A percentile compares a stretch with the other conserved stretches of the same genome.
Evolutionary conservation across 1,284 basidiomycete species (phyloP).

Genomic region (Hortiboletus rubellus): DNA sequence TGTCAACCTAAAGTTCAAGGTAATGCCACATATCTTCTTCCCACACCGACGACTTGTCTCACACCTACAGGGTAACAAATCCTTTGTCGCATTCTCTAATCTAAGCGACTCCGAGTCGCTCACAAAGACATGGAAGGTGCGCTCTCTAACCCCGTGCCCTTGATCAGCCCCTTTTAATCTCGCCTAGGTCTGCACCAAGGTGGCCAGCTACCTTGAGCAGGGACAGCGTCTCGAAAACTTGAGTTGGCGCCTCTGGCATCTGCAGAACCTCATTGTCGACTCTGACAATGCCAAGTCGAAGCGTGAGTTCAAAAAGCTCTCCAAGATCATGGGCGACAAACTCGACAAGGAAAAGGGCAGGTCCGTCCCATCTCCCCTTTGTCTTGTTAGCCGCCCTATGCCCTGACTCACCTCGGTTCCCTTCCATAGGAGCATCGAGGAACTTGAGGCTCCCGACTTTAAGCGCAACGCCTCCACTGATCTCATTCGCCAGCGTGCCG

Average conservation of each 20-base stretch:
- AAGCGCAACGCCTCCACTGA: constrained; percentile 71
- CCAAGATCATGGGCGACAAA: constrained; percentile 82
- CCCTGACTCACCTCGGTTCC: constrained; percentile 29
- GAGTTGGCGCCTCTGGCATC: constrained; percentile 84
- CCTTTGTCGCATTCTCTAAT: constrained; percentile 85
- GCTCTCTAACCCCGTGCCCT: constrained; percentile 3
- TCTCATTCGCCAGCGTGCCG: constrained; percentile 73
- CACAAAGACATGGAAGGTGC: constrained; percentile 84
- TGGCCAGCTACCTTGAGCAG: constrained; percentile 82
- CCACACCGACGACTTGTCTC: constrained; percentile 19
- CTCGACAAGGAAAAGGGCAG: constrained; percentile 85
- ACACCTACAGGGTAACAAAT: constrained; percentile 74
- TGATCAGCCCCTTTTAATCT: constrained; percentile 9
- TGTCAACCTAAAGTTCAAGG: constrained; percentile 86
- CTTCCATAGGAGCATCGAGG: constrained; percentile 65
- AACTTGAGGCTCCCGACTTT: constrained; percentile 77
- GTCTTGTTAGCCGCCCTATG: constrained; percentile 27
- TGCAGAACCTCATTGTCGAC: constrained; percentile 85
- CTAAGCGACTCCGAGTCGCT: constrained; percentile 77
- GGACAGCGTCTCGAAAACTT: constrained; percentile 84
- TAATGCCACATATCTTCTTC: constrained; percentile 35
- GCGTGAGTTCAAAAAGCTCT: constrained; percentile 83
- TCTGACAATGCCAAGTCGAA: constrained; percentile 81
- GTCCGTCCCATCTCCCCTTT: constrained; percentile 43
- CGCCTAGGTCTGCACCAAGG: constrained; percentile 75